Evolutionary conservation across 257 asterid species (phyloP).

Genomic region (Verbascum thapsus): DNA sequence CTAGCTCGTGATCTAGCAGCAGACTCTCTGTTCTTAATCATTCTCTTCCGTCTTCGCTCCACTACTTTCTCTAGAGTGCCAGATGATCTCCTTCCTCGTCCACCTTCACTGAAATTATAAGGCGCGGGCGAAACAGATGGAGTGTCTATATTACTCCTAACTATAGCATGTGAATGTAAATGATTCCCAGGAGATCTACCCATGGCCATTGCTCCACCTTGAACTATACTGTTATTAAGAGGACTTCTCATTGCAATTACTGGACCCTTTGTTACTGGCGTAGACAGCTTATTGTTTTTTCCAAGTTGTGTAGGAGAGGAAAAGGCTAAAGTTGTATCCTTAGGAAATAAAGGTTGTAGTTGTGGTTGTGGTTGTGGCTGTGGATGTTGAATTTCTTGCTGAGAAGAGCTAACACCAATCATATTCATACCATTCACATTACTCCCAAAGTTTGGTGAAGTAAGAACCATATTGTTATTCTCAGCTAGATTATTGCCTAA

Average conservation of each 20-base stretch:
- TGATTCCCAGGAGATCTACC: slow-evolving; percentile 50
- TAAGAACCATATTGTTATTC: slow-evolving; percentile 33
- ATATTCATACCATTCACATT: slow-evolving; percentile 22
- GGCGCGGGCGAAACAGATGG: slow-evolving; percentile 58
- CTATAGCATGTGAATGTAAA: slow-evolving; percentile 26
- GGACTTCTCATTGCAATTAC: slow-evolving; percentile 39
- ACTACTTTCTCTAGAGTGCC: slow-evolving; percentile 34
- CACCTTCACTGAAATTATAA: slow-evolving; percentile 44
- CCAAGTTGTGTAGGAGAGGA: slow-evolving; percentile 43
- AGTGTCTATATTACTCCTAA: slow-evolving; percentile 43
- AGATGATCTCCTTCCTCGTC: slow-evolving; percentile 31
- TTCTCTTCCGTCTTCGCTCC: slow-evolving; percentile 32
- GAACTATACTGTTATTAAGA: slow-evolving; percentile 26
- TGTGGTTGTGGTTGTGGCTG: slow-evolving; percentile 23
- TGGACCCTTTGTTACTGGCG: slow-evolving; percentile 39
- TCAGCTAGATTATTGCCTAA: slow-evolving; percentile 47
- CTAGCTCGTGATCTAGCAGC: slow-evolving; percentile 37
- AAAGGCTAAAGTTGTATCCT: slow-evolving; percentile 49
- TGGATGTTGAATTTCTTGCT: slow-evolving; percentile 32
- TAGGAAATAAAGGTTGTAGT: slow-evolving; percentile 54
- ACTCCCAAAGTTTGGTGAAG: slow-evolving; percentile 31
- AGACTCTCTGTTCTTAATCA: slow-evolving; percentile 36
- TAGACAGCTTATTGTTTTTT: slow-evolving; percentile 36
- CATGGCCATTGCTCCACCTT: slow-evolving; percentile 39
- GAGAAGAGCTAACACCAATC: slow-evolving; percentile 32